A percentile compares a stretch with the other conserved stretches of the same genome.
phyloP scores from a whole-genome alignment of 73 alveolate genomes.

The Paramecium tetraurelia region DNA sequence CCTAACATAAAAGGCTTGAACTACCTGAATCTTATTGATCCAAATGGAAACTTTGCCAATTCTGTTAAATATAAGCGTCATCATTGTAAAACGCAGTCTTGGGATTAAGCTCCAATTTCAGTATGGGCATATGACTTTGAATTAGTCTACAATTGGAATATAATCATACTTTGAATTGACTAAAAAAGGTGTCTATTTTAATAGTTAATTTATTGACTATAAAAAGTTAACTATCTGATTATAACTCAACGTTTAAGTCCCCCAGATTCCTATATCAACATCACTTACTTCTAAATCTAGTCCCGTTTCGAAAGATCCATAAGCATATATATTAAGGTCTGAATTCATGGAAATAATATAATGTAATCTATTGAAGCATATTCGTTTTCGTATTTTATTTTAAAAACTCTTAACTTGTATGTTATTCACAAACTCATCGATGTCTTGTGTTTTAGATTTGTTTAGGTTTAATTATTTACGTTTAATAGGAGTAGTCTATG shows the following conservation, averaged over 20 bases:
- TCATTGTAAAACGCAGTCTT: not conserved
- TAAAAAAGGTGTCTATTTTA: not conserved
- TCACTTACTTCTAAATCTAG: slow-evolving; percentile 40
- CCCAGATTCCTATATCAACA: slow-evolving; percentile 32
- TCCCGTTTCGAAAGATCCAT: slow-evolving; percentile 32
- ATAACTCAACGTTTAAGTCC: not conserved
- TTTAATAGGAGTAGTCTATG: not conserved
- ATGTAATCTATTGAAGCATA: slow-evolving; percentile 16
- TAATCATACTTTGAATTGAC: not conserved
- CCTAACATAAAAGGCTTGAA: not conserved
- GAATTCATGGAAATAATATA: not conserved
- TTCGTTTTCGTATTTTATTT: not conserved
- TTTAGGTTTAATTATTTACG: not conserved
- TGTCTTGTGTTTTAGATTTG: not conserved
- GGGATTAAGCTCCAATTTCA: slow-evolving; percentile 30
- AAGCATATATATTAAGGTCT: not conserved
- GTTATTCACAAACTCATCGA: not conserved
- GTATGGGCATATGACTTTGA: not conserved
- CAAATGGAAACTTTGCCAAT: not conserved
- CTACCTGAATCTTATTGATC: not conserved
- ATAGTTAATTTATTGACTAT: not conserved
- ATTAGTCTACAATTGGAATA: not conserved
- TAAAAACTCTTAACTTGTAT: not conserved
- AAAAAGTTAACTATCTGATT: not conserved
- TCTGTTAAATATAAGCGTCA: not conserved